Evolutionary conservation across 768 basidiomycete genomes (phyloP).

Genomic region (Boletus huronensis): DNA sequence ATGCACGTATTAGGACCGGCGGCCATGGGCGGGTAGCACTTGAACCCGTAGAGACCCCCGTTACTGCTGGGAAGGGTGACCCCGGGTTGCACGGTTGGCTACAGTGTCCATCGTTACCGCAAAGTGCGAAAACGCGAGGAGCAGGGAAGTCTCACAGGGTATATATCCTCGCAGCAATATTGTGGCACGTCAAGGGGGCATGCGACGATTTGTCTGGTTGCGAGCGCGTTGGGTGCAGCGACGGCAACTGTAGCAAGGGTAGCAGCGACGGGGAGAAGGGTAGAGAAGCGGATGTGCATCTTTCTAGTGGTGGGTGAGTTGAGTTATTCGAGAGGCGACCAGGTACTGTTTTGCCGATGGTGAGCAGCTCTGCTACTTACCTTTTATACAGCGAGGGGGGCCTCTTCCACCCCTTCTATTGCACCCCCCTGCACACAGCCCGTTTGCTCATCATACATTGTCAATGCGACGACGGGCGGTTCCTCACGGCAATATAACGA

Average conservation of each 20-base stretch:
- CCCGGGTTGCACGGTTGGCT: no score
- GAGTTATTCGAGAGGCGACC: neutral
- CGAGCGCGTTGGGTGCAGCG: constrained; percentile 7
- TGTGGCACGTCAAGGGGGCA: no score
- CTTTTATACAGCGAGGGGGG: constrained; percentile 3
- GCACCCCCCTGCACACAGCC: neutral
- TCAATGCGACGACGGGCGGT: neutral
- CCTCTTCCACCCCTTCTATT: neutral
- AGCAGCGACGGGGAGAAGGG: constrained; percentile 10
- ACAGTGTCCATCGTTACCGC: no score
- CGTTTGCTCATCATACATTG: neutral
- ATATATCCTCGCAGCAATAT: no score
- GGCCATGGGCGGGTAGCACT: no score
- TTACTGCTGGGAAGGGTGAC: no score
- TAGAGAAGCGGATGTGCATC: constrained; percentile 5
- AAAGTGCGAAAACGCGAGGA: no score
- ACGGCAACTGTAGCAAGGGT: constrained; percentile 4
- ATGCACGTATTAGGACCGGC: no score
- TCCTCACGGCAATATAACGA: neutral
- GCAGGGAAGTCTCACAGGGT: no score
- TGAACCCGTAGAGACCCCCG: no score
- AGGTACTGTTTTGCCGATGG: neutral
- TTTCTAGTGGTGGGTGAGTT: neutral
- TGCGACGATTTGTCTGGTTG: no score
- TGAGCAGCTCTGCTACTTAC: neutral